Conservation (phyloP, 2,329 filamentous ascomycete species). For the Fusarium solani-melongenae region DNA sequence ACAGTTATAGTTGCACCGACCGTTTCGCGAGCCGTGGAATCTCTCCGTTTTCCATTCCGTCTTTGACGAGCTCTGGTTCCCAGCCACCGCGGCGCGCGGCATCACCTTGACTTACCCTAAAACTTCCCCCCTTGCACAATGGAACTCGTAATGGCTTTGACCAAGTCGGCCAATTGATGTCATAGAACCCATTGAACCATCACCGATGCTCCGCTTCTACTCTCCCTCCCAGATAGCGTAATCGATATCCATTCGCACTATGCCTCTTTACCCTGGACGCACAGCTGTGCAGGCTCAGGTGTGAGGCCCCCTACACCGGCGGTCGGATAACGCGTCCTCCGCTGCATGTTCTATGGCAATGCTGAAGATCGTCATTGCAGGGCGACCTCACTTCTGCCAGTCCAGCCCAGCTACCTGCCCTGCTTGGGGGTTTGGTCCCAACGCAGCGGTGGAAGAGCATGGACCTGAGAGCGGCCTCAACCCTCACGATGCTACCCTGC, state of each 20-base stretch:
- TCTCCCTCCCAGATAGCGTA: neutral
- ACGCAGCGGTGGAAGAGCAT: constrained; percentile 36
- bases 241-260: neutral
- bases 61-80: neutral
- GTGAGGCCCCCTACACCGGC: constrained; percentile 1
- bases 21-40: neutral
- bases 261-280: neutral
- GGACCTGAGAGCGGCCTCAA: constrained; percentile 31
- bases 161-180: neutral
- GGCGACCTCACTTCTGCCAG: neutral
- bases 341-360: constrained; percentile 7
- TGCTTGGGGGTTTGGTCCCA: constrained; percentile 26
- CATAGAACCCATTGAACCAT: neutral
- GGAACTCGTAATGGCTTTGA: neutral
- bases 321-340: constrained; percentile 8
- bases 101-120: neutral
- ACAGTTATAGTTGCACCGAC: neutral
- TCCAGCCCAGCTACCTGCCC: neutral
- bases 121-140: neutral
- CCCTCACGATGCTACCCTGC: neutral
- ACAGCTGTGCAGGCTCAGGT: neutral
- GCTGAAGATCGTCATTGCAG: constrained; percentile 30
- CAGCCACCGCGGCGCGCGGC: neutral
- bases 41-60: neutral
- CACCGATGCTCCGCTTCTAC: neutral